Conservation (phyloP, 192 early-diverging fungal genomes). For the Phlyctochytrium arcticum region DNA sequence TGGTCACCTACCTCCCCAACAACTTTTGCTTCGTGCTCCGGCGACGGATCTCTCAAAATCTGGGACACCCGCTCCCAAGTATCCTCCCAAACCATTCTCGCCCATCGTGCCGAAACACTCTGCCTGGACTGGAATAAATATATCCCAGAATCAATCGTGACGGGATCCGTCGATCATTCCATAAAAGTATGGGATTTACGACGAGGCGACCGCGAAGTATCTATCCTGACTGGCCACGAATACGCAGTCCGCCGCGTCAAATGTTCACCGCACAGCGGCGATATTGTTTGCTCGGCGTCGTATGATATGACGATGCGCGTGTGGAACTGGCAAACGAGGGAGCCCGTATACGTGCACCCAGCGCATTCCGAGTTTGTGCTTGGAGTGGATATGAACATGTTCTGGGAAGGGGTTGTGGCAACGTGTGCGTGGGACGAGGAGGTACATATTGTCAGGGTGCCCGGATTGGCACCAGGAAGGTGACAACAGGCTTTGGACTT, state of each 20-base stretch:
- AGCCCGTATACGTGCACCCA: slow-evolving; percentile 66
- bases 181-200: slow-evolving; percentile 92
- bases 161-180: slow-evolving; percentile 83
- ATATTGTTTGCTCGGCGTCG: slow-evolving; percentile 73
- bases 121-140: slow-evolving; percentile 99
- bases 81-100: slow-evolving; percentile 43
- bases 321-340: slow-evolving; percentile 58
- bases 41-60: slow-evolving; percentile 84
- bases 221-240: slow-evolving; percentile 81
- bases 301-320: slow-evolving; percentile 98
- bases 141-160: slow-evolving; percentile 72
- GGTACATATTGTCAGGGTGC: slow-evolving; percentile 43
- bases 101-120: slow-evolving; percentile 83
- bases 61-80: slow-evolving; percentile 82
- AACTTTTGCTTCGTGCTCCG: slow-evolving; percentile 83
- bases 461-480: slow-evolving; percentile 3
- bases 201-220: slow-evolving; percentile 64
- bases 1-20: slow-evolving; percentile 80
- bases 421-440: slow-evolving; percentile 97
- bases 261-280: slow-evolving; percentile 84
- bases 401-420: slow-evolving; percentile 78
- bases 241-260: slow-evolving; percentile 90
- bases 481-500: too few relatives aligned
- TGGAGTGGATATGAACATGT: slow-evolving; percentile 90
- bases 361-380: slow-evolving; percentile 95